Evolutionary conservation across 495 filamentous ascomycete genomes (phyloP), one percentile per base, ranked within the genome.

Genomic region (Bathelium albidoporum): DNA sequence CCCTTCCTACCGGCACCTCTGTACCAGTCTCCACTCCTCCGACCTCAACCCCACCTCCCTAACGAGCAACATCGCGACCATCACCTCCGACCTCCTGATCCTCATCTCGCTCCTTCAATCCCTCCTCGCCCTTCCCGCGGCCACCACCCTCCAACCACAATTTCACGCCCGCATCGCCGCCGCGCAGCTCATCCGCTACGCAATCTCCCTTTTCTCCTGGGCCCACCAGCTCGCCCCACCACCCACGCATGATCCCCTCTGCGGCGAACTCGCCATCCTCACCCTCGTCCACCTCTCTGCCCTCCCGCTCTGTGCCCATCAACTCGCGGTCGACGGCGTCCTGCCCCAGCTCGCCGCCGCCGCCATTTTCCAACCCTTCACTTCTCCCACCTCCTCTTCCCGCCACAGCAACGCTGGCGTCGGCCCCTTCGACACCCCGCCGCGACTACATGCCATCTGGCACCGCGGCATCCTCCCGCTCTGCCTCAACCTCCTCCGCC

Each of bases 171-270:
- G 88, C 70, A 83, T 94, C 62, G 72, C 80, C 14, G 79, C 85
- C 39, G 79, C 82, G 61, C 78, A 80, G 61, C 85, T 86, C 2
- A 81, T 86, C n/a, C 87, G 92, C 65, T 86, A 89, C 59, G 91
- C 91, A 0, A 86, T 87, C 18, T 89, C 89, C 14, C 80, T 99
- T 59, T 97, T 95, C 73, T 95, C 90, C 5, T 99, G 95, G 95
- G 85, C 94, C 18, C 90, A 97, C 73, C 85, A 86, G 65, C 80
- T 94, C 49, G 74, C 74, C 18, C 68, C 83, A 16, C 39, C 29
- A 62, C 64, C 28, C 59, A 70, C 31, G 59, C 85, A 86, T 32
- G 93, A 98, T 66, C 95, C 94, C n/a, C 78, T 99, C 52, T 97
- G 96, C 75, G 95, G 90, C 65, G 91, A 97, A 68, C 78, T 96